Conservation (phyloP, 2,329 filamentous ascomycete genomes). For the Huntiella decipiens region DNA sequence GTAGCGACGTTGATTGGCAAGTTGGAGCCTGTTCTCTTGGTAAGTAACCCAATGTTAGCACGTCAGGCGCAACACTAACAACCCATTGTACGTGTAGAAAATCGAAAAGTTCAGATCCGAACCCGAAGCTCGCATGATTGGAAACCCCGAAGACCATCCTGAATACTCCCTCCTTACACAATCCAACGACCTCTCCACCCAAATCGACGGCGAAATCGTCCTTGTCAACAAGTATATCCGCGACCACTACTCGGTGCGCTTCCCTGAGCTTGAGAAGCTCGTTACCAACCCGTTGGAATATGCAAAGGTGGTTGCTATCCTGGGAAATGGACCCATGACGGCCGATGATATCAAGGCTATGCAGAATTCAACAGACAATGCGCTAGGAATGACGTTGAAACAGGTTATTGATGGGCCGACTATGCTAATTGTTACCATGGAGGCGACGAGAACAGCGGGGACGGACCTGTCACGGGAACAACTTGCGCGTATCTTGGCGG, state of each 20-base stretch:
- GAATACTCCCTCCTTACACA: slow-evolving; percentile 79
- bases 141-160: slow-evolving; percentile 78
- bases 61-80: background rate
- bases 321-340: slow-evolving; percentile 82
- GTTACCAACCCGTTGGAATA: slow-evolving; percentile 88
- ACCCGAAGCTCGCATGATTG: slow-evolving; percentile 46
- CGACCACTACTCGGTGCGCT: slow-evolving; percentile 86
- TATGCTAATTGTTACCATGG: slow-evolving; percentile 88
- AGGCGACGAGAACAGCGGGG: slow-evolving; percentile 78
- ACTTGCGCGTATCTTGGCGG: slow-evolving; percentile 51
- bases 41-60: slow-evolving; percentile 29
- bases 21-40: slow-evolving; percentile 63
- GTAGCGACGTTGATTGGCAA: slow-evolving; percentile 68
- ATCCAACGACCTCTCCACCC: slow-evolving; percentile 75
- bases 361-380: slow-evolving; percentile 58
- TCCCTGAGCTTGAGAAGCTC: slow-evolving; percentile 78
- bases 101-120: slow-evolving; percentile 58
- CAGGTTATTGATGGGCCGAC: slow-evolving; percentile 73
- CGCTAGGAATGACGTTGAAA: slow-evolving; percentile 55
- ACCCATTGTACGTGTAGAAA: slow-evolving; percentile 38
- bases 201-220: slow-evolving; percentile 82
- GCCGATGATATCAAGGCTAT: slow-evolving; percentile 60
- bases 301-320: slow-evolving; percentile 81
- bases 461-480: slow-evolving; percentile 57
- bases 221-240: slow-evolving; percentile 91